Conservation (phyloP, 768 basidiomycete species). For the Xerocomus brunneocitrinus region DNA sequence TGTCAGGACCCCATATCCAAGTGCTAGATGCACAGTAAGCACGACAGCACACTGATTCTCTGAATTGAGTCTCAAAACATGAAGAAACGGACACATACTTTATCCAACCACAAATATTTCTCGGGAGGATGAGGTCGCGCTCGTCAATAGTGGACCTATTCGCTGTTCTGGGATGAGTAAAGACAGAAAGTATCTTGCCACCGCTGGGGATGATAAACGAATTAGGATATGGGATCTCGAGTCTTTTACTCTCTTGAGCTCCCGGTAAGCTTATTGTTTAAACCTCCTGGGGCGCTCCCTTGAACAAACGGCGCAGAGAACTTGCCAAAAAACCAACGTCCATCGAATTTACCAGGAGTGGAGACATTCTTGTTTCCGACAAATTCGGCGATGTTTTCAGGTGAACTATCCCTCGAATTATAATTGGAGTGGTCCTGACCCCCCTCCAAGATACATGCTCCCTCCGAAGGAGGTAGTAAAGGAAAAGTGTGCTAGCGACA, state of each 20-base stretch:
- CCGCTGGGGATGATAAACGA: conserved; percentile 74
- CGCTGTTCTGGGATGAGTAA: conserved; percentile 53
- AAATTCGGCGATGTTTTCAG: conserved; percentile 95
- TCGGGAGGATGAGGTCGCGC: conserved; percentile 26
- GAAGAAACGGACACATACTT: conserved; percentile 51
- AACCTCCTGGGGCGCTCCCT: background rate
- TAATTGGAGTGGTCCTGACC: background rate
- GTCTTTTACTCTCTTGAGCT: conserved; percentile 50
- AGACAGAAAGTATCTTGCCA: conserved; percentile 47
- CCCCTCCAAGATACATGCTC: conserved; percentile 54
- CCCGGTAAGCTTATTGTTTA: conserved; percentile 44
- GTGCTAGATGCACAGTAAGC: conserved; percentile 52
- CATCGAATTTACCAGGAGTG: conserved; percentile 57
- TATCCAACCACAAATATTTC: conserved; percentile 38
- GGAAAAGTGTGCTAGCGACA: conserved; percentile 31
- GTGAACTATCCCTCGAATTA: conserved; percentile 33
- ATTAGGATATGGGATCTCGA: conserved; percentile 72
- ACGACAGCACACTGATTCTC: background rate
- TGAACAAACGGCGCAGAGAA: conserved; percentile 44
- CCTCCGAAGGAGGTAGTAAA: conserved; percentile 20
- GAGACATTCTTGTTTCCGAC: conserved; percentile 77
- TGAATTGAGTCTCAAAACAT: conserved; percentile 5
- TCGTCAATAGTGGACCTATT: conserved; percentile 52
- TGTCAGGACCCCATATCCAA: conserved; percentile 63
- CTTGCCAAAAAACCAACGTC: conserved; percentile 80